Evolutionary conservation across 2,329 filamentous ascomycete species (phyloP), one percentile per base, ranked within the genome.

Genomic region (Shiraia sp.): DNA sequence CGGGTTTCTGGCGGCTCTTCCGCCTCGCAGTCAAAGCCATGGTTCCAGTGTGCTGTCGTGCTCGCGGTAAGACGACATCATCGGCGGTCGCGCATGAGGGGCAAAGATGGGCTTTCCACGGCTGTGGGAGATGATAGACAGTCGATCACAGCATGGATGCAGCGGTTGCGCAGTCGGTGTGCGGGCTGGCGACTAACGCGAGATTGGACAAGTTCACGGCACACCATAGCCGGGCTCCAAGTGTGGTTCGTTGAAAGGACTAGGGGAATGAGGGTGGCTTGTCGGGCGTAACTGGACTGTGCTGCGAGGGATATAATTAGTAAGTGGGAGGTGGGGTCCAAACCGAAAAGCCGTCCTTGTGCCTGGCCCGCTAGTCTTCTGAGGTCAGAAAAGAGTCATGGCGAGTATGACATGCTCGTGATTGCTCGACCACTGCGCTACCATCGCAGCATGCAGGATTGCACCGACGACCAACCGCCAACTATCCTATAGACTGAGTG

Each of bases 41-140:
- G 14, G 33, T 24, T 22, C 33, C 15, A 26, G n/a, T 15, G 7
- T 26, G 22, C 23, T 31, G 27, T 32, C 27, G 25, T 23, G 41
- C 43, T 25, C 40, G 40, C 41, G 26, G 58, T 61, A 51, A 63
- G 61, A 58, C 54, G 47, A 51, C 51, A 61, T 55, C 50, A 59
- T 45, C 61, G 49, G 53, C 53, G 47, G 53, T 42, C 46, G 49
- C 47, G 45, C 49, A 48, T 53, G 55, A 55, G 49, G 43, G 51
- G 46, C 50, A 40, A 40, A 36, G 36, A 40, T 38, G 45, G 34
- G 42, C 45, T 47, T 55, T 44, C 53, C 55, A 59, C 45, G 47
- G 57, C 55, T 38, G 32, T 51, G 51, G 53, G 55, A 50, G 45
- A 48, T 55, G 55, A 57, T 57, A 36, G 49, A 42, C 53, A 44